Base-by-base conservation (phyloP, 176 grass and related monocot genomes). In the Cenchrus purpureus region DNA sequence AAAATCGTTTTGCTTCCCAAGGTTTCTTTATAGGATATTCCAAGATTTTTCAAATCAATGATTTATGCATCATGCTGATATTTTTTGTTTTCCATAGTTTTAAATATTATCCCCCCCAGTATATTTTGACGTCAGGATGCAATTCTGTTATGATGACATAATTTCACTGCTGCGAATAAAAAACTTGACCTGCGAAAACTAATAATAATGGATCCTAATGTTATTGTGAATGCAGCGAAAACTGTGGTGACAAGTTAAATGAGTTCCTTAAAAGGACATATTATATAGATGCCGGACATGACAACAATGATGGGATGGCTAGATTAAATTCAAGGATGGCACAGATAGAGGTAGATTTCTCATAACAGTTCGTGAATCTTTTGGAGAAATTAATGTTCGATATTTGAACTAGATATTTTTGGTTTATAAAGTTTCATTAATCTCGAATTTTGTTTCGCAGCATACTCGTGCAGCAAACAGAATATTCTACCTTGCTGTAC, bases 401-500 rank as follows among this genome's bases (percentile, higher is more conserved):
- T 76, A 62, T 29, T 75, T 80, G 29, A 80, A 79, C 15, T 1
- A 45, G 44, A 48, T 74, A 8, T 76, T 70, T 76, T 70, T 1
- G 7, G 4, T 89, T 48, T 44, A 46, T 71, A 61, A 76, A 73
- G 29, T 52, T 37, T 75, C n/a, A 74, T 78, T 60, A 46, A 12
- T n/a, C 74, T 10, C 42, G 5, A 11, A 75, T 59, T 81, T 79
- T 86, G 58, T 86, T 88, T 71, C 28, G 82, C 86, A 95, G 93
- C 87, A 80, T 77, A 82, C 58, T 78, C 81, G 50, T 83, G 83
- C 86, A 78, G 92, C 85, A 81, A 98, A 98, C 83, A 87, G 95
- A 71, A 98, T 95, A 90, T 95, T 98, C 75, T 98, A 98, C 87
- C 93, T 98, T 87, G 88, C 95, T 73, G 93, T 98, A 86, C 95